Evolutionary conservation across 306 rosid genomes (phyloP).

Genomic region (Begonia fuchsioides): DNA sequence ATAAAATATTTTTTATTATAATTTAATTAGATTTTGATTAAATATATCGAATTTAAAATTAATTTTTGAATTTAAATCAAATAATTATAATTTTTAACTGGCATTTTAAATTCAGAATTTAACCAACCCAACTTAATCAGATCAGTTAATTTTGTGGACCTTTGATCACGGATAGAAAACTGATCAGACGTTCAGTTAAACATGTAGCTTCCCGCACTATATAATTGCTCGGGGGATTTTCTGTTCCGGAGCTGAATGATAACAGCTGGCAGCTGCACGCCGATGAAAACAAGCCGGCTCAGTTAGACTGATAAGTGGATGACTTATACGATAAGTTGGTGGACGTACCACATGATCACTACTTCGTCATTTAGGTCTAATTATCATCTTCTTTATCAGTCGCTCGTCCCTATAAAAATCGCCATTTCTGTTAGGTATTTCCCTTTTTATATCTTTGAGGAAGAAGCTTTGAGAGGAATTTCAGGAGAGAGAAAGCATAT

Average conservation of each 20-base stretch:
- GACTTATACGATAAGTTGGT: fast-evolving
- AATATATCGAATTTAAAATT: too few relatives aligned
- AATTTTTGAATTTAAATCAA: too few relatives aligned
- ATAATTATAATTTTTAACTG: too few relatives aligned
- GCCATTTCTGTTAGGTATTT: slow-evolving; percentile 49
- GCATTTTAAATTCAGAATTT: too few relatives aligned
- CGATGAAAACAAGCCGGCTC: slow-evolving; percentile 50
- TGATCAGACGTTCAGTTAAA: too few relatives aligned
- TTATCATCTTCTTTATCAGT: slow-evolving; percentile 41
- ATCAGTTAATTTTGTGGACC: too few relatives aligned
- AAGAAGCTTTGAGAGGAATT: slow-evolving; percentile 24
- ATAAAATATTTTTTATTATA: too few relatives aligned
- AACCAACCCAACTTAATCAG: too few relatives aligned
- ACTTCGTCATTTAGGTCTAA: background rate
- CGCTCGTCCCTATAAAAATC: slow-evolving; percentile 6
- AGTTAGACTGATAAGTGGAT: slow-evolving; percentile 5
- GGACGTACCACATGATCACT: background rate
- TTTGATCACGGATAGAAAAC: too few relatives aligned
- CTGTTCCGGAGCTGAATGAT: slow-evolving; percentile 26
- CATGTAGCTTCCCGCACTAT: too few relatives aligned
- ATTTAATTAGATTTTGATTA: too few relatives aligned
- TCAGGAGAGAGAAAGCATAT: slow-evolving; percentile 44
- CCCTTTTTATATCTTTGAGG: slow-evolving; percentile 21
- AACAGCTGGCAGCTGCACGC: too few relatives aligned
- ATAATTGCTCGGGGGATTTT: background rate